Evolutionary conservation across 192 early-diverging fungal genomes (phyloP).

Genomic region (Mortierella claussenii): DNA sequence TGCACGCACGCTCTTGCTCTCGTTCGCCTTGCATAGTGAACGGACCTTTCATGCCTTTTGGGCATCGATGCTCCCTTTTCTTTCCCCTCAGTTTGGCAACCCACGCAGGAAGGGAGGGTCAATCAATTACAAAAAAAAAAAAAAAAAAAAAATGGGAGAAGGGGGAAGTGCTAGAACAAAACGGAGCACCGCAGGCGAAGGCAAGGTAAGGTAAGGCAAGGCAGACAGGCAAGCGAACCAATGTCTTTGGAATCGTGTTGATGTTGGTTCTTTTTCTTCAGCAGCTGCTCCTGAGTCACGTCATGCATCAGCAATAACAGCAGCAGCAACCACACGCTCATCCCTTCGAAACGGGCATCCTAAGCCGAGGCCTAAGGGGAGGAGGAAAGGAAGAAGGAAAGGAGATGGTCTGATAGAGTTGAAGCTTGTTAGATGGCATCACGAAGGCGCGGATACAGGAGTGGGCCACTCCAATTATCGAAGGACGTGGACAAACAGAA

Average conservation of each 20-base stretch:
- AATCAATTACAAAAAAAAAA: not conserved
- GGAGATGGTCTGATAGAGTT: not conserved
- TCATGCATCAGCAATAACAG: too few species aligned
- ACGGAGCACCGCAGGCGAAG: too few species aligned
- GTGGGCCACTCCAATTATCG: not conserved
- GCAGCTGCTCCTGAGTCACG: not conserved
- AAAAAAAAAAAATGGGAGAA: not conserved
- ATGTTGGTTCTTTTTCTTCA: not conserved
- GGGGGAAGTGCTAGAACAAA: too few species aligned
- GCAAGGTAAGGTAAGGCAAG: too few species aligned
- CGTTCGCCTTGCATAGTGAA: not conserved
- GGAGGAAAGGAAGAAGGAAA: not conserved
- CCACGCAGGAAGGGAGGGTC: not conserved
- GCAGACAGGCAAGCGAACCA: not conserved
- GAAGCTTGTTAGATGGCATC: not conserved
- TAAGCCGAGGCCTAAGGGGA: not conserved
- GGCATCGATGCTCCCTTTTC: not conserved
- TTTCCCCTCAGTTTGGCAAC: not conserved
- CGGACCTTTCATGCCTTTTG: too few species aligned
- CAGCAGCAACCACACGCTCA: too few species aligned
- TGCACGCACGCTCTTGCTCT: not conserved
- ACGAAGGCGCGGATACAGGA: not conserved
- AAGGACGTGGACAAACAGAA: not conserved
- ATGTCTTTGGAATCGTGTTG: not conserved
- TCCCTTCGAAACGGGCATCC: too few species aligned